These are phyloP conservation scores for Yamadazyma friedrichii DNA, from an alignment of 1,139 yeast species.

Conservation along the genomic window DNA sequence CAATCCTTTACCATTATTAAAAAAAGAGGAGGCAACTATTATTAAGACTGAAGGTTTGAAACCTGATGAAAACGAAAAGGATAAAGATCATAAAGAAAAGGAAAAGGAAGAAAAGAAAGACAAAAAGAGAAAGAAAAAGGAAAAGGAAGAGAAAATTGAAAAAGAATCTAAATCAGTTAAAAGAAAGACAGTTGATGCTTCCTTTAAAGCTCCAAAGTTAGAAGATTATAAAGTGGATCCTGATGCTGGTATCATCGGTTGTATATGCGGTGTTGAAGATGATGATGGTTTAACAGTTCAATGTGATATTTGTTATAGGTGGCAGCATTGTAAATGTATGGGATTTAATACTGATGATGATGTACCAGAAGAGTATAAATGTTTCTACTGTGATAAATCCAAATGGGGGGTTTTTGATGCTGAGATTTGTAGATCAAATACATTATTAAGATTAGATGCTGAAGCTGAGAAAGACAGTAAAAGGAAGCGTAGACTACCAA, in stretches of 20 bases:
- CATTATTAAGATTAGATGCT: conserved; percentile 35
- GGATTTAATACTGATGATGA: conserved; percentile 68
- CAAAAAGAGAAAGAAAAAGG: background rate
- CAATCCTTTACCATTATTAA: conserved; percentile 52
- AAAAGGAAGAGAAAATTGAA: background rate
- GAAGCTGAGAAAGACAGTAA: conserved; percentile 18
- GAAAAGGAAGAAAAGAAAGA: background rate
- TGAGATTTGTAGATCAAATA: conserved; percentile 32
- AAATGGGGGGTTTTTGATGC: conserved; percentile 54
- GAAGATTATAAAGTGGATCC: conserved; percentile 62
- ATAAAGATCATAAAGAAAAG: conserved; percentile 2
- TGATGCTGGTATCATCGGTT: conserved; percentile 83
- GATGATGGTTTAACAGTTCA: conserved; percentile 96
- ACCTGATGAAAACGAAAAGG: background rate
- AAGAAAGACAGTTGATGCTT: conserved; percentile 2
- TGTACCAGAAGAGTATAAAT: conserved; percentile 74
- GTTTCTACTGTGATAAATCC: conserved; percentile 70
- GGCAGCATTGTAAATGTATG: conserved; percentile 95
- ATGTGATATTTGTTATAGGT: conserved; percentile 86
- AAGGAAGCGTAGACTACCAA: conserved; percentile 3
- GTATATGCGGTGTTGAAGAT: conserved; percentile 84
- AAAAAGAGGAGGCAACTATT: conserved; percentile 4
- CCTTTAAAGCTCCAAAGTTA: conserved; percentile 30
- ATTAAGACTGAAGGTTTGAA: background rate
- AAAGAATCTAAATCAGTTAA: conserved; percentile 4